A percentile compares a stretch with the other conserved stretches of the same genome.
phyloP scores from a whole-genome alignment of 192 early-diverging fungal genomes.

The Coemansia sp. region DNA sequence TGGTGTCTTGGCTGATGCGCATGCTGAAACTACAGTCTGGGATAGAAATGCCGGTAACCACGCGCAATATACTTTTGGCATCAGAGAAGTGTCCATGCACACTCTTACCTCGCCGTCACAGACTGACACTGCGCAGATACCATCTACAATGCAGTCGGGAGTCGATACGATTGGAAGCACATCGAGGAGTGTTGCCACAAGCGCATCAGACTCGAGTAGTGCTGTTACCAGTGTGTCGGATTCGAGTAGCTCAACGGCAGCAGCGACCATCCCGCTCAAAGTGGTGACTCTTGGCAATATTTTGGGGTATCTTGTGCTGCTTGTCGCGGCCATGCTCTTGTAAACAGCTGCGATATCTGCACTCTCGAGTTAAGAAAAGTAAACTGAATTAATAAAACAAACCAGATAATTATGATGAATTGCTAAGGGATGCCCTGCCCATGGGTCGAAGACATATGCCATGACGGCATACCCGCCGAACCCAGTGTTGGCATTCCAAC shows the following conservation, averaged over 20 bases:
- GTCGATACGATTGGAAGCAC: background rate
- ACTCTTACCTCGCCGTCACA: background rate
- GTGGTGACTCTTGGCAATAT: background rate
- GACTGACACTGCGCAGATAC: background rate
- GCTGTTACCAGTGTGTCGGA: background rate
- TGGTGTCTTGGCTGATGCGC: conserved; percentile 9
- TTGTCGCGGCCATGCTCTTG: background rate
- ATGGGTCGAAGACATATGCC: too few relatives aligned
- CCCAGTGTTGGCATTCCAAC: too few relatives aligned
- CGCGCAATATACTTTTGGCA: conserved; percentile 17
- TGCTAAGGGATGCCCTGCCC: too few relatives aligned
- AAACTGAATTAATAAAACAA: too few relatives aligned
- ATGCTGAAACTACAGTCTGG: conserved; percentile 28
- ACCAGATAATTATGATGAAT: too few relatives aligned
- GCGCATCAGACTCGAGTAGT: conserved; percentile 4
- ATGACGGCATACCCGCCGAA: too few relatives aligned
- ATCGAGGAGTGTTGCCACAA: background rate
- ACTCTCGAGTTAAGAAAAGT: too few relatives aligned
- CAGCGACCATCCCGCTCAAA: background rate
- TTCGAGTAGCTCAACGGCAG: background rate
- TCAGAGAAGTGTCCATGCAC: conserved; percentile 9
- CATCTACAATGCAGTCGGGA: background rate
- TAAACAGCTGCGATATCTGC: background rate
- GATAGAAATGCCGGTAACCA: conserved; percentile 24
- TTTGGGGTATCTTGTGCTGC: background rate